Base-by-base conservation (phyloP, 495 filamentous ascomycete species). In the Emericellopsis terricola region DNA sequence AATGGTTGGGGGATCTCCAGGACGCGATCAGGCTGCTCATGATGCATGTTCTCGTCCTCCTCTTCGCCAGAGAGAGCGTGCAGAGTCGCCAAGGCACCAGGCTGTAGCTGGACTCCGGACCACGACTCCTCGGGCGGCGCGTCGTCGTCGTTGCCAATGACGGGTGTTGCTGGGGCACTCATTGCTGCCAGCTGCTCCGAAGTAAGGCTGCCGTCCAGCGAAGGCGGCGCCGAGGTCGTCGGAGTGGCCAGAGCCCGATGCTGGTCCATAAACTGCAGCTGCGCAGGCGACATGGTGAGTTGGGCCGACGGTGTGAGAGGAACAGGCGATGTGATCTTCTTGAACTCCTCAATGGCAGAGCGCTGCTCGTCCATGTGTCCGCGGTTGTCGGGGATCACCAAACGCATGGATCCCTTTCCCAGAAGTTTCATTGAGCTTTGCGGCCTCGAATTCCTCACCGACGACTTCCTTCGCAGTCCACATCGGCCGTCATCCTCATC, bases 181-280 rank as follows among this genome's bases (percentile, higher is more conserved):
- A 82, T 62, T 33, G 63, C 60, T 5, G 80, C 81, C 53, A 85
- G 64, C 44, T 91, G 82, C 42, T 93, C 83, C 6, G 83, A 91
- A 13, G 73, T 76, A 27, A 85, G 49, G 55, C 82, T 91, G 7
- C 83, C 85, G 62, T 92, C 82, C 2, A 94, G 68, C 8, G 85
- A 93, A 5, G 85, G 85, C 6, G 84, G 73, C 0, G 81, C 76
- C 44, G 78, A 81, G n/a, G 69, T 60, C 13, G 70, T 71, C 8
- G 84, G 82, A 10, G 83, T 65, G 33, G 67, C 68, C 31, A 55
- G 48, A 11, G 47, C 35, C 41, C 59, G 70, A 17, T 62, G 67
- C 13, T 56, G 45, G 34, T 64, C 51, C 36, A 92, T 65, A 50
- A 78, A 64, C 13, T 68, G 72, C 28, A 83, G 66, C 16, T 71